Base-by-base conservation (phyloP, 23 red algal genomes). In the Gracilaria caudata region DNA sequence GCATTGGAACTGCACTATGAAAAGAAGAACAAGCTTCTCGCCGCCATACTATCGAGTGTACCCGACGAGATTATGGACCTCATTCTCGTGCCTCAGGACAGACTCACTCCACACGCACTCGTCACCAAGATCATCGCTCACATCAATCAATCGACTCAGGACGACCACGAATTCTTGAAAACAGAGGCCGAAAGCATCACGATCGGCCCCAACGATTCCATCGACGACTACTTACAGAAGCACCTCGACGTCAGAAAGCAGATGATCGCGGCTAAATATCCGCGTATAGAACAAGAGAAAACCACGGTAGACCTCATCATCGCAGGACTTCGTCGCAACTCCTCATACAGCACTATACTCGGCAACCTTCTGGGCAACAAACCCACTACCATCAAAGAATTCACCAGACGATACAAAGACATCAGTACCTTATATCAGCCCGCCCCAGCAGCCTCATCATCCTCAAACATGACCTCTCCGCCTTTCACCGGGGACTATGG, bases 401-500 rank as follows among this genome's bases (percentile, higher is more conserved):
- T 68, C 63, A 68, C 63, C 12, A 5, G 34, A 33, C 3, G 13
- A 4, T 68, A 13, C 63, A 68, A 68, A 19, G 63, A 68, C 4
- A 12, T 68, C 4, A n/a, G n/a, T 25, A 34, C 4, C 12, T 2
- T 68, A 33, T 68, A 68, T 25, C 63, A 68, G 21, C 17, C 53
- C 9, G 16, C 19, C 53, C 53, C 53, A 34, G n/a, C n/a, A 6
- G 4, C 34, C 6, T 6, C 63, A 3, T 34, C 63, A 33, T 16
- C 28, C 28, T 36, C 63, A 35, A 68, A 2, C 63, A 61, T 4
- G 57, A 61, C 26, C 20, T 16, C 57, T 29, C 20, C 57, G n/a
- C 17, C 57, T 9, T 61, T 61, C 57, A 61, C 57, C 57, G 57
- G 57, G 57, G 57, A 61, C 57, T 20, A 61, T 29, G 57, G 57